These are phyloP conservation scores for Apiotrichum gracile DNA, from an alignment of 1,284 basidiomycete genomes.

Conservation along the genomic window DNA sequence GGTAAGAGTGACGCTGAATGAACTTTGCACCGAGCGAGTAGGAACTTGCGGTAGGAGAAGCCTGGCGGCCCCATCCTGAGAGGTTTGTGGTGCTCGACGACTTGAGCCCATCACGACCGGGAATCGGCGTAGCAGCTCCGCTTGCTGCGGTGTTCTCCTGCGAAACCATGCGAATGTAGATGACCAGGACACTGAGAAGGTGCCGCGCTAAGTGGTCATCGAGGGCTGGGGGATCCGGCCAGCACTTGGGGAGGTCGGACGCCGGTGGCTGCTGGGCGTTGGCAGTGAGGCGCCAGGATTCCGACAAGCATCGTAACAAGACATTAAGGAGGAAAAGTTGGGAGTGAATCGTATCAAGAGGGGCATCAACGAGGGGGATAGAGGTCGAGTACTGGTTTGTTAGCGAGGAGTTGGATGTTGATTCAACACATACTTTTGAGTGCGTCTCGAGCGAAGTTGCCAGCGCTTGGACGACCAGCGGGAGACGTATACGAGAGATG, in stretches of 20 bases:
- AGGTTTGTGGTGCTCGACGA: conserved; percentile 16
- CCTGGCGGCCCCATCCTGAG: conserved; percentile 17
- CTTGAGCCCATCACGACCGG: conserved; percentile 21
- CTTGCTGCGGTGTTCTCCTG: conserved; percentile 15
- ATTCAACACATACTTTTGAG: conserved; percentile 56
- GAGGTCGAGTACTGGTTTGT: conserved; percentile 41
- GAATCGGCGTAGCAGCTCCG: conserved; percentile 16
- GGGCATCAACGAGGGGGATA: conserved; percentile 46
- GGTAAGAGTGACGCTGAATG: conserved; percentile 30
- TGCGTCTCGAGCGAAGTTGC: conserved; percentile 68
- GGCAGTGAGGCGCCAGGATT: conserved; percentile 58
- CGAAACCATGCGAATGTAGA: conserved; percentile 70
- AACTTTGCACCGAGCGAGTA: conserved; percentile 26
- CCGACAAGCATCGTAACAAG: conserved; percentile 65
- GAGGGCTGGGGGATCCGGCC: conserved; percentile 67
- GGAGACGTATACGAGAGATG: conserved; percentile 65
- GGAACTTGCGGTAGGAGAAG: conserved; percentile 12
- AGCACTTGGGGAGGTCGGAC: conserved; percentile 43
- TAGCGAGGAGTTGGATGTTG: not conserved
- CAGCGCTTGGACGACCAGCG: conserved; percentile 71
- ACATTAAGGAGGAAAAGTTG: conserved; percentile 85
- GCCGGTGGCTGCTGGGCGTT: conserved; percentile 10
- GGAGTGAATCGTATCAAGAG: conserved; percentile 74
- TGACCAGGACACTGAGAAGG: conserved; percentile 71
- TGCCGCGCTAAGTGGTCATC: conserved; percentile 84